phyloP scores from a whole-genome alignment of 495 filamentous ascomycete genomes.

The Penicillium parvum region DNA sequence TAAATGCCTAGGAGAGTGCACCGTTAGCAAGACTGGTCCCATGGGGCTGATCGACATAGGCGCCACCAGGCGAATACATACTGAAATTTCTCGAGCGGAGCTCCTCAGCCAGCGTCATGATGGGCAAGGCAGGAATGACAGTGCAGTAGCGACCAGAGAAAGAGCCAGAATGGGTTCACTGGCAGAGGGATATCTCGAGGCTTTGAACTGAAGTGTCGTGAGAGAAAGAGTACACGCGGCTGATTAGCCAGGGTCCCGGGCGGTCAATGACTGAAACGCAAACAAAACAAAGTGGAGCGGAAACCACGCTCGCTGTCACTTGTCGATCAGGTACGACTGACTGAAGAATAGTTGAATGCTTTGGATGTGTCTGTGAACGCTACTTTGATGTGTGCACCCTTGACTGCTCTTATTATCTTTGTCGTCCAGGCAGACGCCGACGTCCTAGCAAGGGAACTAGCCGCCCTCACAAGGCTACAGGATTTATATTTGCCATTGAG shows the following conservation, averaged over 20 bases:
- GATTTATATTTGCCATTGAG: conserved; percentile 4
- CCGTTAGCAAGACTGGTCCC: conserved; percentile 27
- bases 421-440: conserved; percentile 7
- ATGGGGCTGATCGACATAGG: conserved; percentile 19
- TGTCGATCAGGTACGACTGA: conserved; percentile 16
- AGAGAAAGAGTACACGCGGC: conserved; percentile 22
- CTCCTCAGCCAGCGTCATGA: conserved; percentile 60
- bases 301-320: not conserved
- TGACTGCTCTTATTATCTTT: not conserved
- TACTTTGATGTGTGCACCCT: not conserved
- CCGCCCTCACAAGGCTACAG: conserved; percentile 7
- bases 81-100: conserved; percentile 97
- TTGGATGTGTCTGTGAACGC: not conserved
- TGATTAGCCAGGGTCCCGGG: conserved; percentile 18
- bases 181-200: conserved; percentile 3
- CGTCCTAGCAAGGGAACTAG: not conserved
- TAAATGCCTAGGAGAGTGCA: conserved; percentile 75
- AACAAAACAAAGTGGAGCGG: conserved; percentile 25
- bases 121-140: conserved; percentile 15
- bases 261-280: conserved; percentile 26
- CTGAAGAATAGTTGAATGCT: not conserved
- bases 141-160: conserved; percentile 6
- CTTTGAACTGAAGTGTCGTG: conserved; percentile 7
- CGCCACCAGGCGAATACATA: conserved; percentile 46
- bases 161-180: conserved; percentile 5